Conservation (phyloP, 2,329 filamentous ascomycete genomes). For the Curvularia eragrostidis region DNA sequence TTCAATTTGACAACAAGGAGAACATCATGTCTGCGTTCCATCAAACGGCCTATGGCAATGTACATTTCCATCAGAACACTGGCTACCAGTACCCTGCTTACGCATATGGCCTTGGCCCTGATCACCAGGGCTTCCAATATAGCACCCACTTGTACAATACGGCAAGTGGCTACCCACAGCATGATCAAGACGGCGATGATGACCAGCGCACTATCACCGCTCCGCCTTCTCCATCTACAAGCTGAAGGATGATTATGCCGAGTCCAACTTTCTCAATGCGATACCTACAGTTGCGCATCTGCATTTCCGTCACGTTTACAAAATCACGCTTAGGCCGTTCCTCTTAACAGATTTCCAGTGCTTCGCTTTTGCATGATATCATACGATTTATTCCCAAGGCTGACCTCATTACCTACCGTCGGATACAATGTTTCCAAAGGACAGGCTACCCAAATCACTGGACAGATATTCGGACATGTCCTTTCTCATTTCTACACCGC, state of each 20-base stretch:
- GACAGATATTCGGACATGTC: constrained; percentile 21
- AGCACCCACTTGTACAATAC: constrained; percentile 33
- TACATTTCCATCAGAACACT: constrained; percentile 32
- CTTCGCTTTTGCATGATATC: constrained; percentile 4
- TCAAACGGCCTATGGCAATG: constrained; percentile 34
- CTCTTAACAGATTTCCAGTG: constrained; percentile 3
- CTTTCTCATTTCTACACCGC: constrained; percentile 18
- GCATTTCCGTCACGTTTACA: constrained; percentile 27
- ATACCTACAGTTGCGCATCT: constrained; percentile 6
- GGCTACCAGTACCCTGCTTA: constrained; percentile 39
- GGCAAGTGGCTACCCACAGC: constrained; percentile 34
- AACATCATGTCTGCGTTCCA: constrained; percentile 36
- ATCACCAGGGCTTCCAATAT: constrained; percentile 39
- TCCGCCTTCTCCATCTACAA: constrained; percentile 45
- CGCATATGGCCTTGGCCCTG: constrained; percentile 38
- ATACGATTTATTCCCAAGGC: constrained; percentile 22
- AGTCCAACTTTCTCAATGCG: constrained; percentile 2
- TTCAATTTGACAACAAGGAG: constrained; percentile 46
- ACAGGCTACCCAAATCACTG: constrained; percentile 16
- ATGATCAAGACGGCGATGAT: constrained; percentile 41
- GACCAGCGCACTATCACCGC: constrained; percentile 48
- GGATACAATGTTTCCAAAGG: constrained; percentile 18
- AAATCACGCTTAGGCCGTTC: constrained; percentile 19
- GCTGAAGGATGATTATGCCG: constrained; percentile 20
- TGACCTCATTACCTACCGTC: constrained; percentile 27